A percentile compares a stretch with the other conserved stretches of the same genome.
Evolutionary conservation across 2,329 filamentous ascomycete species (phyloP).

Genomic region (Colletotrichum gigasporum): DNA sequence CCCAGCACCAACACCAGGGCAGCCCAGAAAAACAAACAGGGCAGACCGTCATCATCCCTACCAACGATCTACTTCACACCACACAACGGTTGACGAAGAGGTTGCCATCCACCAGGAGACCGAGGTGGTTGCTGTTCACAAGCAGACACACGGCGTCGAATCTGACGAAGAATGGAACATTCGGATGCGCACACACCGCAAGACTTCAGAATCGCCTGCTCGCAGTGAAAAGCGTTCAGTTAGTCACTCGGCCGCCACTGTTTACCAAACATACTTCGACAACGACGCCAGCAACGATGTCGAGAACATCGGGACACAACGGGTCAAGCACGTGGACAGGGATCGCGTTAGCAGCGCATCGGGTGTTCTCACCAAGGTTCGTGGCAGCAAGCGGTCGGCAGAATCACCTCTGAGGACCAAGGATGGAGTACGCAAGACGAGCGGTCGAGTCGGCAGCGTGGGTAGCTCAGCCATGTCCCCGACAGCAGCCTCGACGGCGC

Average conservation of each 20-base stretch:
- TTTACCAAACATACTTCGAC: slow-evolving; percentile 67
- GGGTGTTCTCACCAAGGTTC: slow-evolving; percentile 70
- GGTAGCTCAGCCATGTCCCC: slow-evolving; percentile 52
- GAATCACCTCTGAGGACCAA: slow-evolving; percentile 62
- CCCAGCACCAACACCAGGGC: slow-evolving; percentile 93
- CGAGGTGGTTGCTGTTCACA: slow-evolving; percentile 69
- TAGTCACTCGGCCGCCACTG: slow-evolving; percentile 80
- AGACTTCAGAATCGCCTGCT: slow-evolving; percentile 70
- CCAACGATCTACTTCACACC: slow-evolving; percentile 62
- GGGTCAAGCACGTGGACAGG: slow-evolving; percentile 67
- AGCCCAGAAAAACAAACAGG: slow-evolving; percentile 88
- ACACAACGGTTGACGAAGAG: slow-evolving; percentile 56
- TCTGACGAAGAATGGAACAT: slow-evolving; percentile 87
- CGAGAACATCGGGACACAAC: slow-evolving; percentile 72
- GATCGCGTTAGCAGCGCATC: slow-evolving; percentile 62
- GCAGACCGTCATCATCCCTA: slow-evolving; percentile 82
- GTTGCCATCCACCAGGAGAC: slow-evolving; percentile 65
- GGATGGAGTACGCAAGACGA: slow-evolving; percentile 72
- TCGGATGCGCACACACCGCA: slow-evolving; percentile 75
- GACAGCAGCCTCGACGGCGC: slow-evolving; percentile 53
- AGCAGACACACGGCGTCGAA: slow-evolving; percentile 69
- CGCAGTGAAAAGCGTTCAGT: slow-evolving; percentile 74
- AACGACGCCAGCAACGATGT: slow-evolving; percentile 76
- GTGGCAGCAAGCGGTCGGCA: slow-evolving; percentile 65
- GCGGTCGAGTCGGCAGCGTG: slow-evolving; percentile 70